phyloP scores from a whole-genome alignment of 257 asterid species.

The Solanum dulcamara region DNA sequence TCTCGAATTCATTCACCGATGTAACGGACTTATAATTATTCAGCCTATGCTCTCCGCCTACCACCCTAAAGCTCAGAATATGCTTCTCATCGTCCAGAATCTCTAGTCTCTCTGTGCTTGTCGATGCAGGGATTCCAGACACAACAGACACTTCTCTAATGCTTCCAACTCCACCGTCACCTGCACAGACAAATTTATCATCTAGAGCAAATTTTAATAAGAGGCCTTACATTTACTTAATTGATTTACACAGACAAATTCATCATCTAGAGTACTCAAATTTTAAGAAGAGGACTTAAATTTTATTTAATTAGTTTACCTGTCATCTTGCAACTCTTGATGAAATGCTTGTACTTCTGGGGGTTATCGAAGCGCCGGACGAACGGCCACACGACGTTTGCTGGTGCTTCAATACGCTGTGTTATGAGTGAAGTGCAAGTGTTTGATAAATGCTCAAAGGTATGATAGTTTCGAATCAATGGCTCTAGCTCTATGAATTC shows the following conservation, averaged over 20 bases:
- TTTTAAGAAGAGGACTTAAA: background rate
- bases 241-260: too few species aligned
- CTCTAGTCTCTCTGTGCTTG: slow-evolving; percentile 84
- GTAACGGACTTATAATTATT: slow-evolving; percentile 74
- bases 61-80: slow-evolving; percentile 65
- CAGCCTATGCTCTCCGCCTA: slow-evolving; percentile 86
- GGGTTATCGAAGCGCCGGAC: slow-evolving; percentile 83
- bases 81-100: slow-evolving; percentile 62
- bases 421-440: slow-evolving; percentile 67
- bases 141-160: slow-evolving; percentile 78
- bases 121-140: slow-evolving; percentile 86
- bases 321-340: slow-evolving; percentile 64
- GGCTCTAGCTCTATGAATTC: slow-evolving; percentile 42
- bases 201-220: background rate
- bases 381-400: slow-evolving; percentile 57
- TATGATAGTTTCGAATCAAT: slow-evolving; percentile 46
- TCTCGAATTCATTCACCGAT: slow-evolving; percentile 48
- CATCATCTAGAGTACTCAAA: background rate
- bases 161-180: slow-evolving; percentile 83
- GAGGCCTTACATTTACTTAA: background rate
- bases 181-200: background rate
- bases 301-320: background rate
- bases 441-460: slow-evolving; percentile 45
- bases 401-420: slow-evolving; percentile 73
- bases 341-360: slow-evolving; percentile 83